These are phyloP conservation scores for Suillus decipiens DNA, from an alignment of 768 basidiomycete species.

Conservation along the genomic window DNA sequence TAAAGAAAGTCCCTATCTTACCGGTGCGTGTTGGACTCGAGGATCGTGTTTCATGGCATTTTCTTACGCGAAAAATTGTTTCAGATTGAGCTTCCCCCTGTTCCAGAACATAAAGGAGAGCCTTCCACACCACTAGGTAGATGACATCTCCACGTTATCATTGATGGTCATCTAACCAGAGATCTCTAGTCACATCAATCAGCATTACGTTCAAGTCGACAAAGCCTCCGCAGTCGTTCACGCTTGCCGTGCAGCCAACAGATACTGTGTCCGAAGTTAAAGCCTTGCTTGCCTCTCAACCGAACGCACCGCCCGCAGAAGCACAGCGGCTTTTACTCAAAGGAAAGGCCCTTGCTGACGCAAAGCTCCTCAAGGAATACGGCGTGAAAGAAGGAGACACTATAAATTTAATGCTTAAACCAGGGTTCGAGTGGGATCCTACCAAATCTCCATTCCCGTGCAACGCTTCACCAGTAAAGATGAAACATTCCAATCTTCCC, in stretches of 20 bases:
- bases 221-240: conserved; percentile 81
- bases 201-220: conserved; percentile 85
- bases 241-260: conserved; percentile 72
- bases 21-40: conserved; percentile 47
- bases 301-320: conserved; percentile 75
- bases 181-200: conserved; percentile 35
- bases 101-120: conserved; percentile 52
- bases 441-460: conserved; percentile 31
- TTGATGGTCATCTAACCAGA: conserved; percentile 17
- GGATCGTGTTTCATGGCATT: conserved; percentile 13
- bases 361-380: conserved; percentile 91
- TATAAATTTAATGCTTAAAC: conserved; percentile 85
- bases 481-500: conserved; percentile 26
- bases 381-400: conserved; percentile 76
- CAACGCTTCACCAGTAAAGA: conserved; percentile 22
- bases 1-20: conserved; percentile 71
- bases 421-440: conserved; percentile 68
- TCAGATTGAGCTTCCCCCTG: conserved; percentile 61
- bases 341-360: conserved; percentile 91
- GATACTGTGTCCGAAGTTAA: conserved; percentile 86
- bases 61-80: conserved; percentile 12
- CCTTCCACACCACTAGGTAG: conserved; percentile 35
- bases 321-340: conserved; percentile 87
- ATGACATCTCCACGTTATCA: conserved; percentile 10
- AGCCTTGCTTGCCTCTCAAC: conserved; percentile 62